Evolutionary conservation across 2,329 filamentous ascomycete genomes (phyloP).

Genomic region (Fusarium chaquense): DNA sequence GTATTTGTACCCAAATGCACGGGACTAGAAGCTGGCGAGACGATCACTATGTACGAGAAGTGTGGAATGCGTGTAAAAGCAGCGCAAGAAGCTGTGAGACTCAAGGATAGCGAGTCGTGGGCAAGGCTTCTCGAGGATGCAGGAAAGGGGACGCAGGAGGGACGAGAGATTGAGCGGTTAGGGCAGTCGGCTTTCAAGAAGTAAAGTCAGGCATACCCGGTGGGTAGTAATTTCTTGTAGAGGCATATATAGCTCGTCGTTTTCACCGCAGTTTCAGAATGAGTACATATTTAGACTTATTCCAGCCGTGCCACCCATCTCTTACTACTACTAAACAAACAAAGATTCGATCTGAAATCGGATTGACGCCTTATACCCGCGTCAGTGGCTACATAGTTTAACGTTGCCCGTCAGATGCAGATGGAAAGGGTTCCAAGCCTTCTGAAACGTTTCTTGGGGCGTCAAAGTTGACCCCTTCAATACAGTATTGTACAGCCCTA

Average conservation of each 20-base stretch:
- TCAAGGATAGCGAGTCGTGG: constrained; percentile 82
- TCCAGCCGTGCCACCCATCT: not conserved
- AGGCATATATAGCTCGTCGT: constrained; percentile 13
- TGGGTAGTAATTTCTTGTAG: constrained; percentile 21
- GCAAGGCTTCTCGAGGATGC: constrained; percentile 80
- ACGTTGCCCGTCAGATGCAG: not conserved
- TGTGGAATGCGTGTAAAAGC: constrained; percentile 91
- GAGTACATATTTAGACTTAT: not conserved
- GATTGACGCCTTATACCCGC: constrained; percentile 14
- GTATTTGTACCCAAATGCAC: constrained; percentile 91
- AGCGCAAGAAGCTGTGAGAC: constrained; percentile 88
- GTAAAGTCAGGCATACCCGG: constrained; percentile 25
- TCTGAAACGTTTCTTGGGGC: constrained; percentile 7
- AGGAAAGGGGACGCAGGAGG: constrained; percentile 73
- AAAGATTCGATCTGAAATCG: not conserved
- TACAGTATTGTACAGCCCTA: constrained; percentile 7
- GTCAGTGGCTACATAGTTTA: constrained; percentile 18
- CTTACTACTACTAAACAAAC: not conserved
- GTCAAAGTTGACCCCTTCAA: constrained; percentile 7
- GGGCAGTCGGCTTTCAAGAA: constrained; percentile 69
- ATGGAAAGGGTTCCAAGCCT: not conserved
- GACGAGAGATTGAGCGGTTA: constrained; percentile 84
- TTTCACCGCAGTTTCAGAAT: constrained; percentile 18
- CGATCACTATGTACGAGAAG: constrained; percentile 94
- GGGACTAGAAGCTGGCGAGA: constrained; percentile 72